Evolutionary conservation across 139 green algal genomes (phyloP).

Genomic region (Pseudopediastrum boryanum): DNA sequence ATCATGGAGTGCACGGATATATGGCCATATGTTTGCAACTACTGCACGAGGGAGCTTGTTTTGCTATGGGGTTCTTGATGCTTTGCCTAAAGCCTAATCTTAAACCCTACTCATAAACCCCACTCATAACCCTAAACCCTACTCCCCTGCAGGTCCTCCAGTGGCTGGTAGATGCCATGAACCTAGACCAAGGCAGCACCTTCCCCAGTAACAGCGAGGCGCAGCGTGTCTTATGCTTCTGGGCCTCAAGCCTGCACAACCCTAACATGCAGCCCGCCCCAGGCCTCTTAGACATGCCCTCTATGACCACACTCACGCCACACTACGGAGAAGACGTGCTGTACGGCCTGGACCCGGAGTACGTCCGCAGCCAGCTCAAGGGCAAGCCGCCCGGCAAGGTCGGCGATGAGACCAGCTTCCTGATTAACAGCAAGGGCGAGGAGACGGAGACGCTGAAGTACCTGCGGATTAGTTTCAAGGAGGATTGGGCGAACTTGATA

Average conservation of each 20-base stretch:
- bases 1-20: too few relatives aligned
- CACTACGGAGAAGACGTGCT: constrained; percentile 77
- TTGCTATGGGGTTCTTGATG: too few relatives aligned
- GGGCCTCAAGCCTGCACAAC: constrained; percentile 62
- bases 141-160: not conserved
- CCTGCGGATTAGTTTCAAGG: constrained; percentile 9
- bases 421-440: not conserved
- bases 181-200: constrained; percentile 48
- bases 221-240: constrained; percentile 63
- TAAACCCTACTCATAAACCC: too few relatives aligned
- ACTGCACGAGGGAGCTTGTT: too few relatives aligned
- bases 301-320: constrained; percentile 68
- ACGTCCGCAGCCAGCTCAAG: not conserved
- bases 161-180: constrained; percentile 61
- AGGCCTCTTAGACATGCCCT: constrained; percentile 48
- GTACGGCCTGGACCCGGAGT: constrained; percentile 62
- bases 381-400: too few relatives aligned
- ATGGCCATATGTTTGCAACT: too few relatives aligned
- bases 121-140: too few relatives aligned
- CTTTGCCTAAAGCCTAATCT: too few relatives aligned
- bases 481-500: constrained; percentile 42
- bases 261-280: constrained; percentile 55
- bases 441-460: constrained; percentile 24
- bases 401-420: not conserved
- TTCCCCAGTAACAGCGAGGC: constrained; percentile 57